Evolutionary conservation across 2,329 filamentous ascomycete species (phyloP).

Genomic region (Penicillium sp.): DNA sequence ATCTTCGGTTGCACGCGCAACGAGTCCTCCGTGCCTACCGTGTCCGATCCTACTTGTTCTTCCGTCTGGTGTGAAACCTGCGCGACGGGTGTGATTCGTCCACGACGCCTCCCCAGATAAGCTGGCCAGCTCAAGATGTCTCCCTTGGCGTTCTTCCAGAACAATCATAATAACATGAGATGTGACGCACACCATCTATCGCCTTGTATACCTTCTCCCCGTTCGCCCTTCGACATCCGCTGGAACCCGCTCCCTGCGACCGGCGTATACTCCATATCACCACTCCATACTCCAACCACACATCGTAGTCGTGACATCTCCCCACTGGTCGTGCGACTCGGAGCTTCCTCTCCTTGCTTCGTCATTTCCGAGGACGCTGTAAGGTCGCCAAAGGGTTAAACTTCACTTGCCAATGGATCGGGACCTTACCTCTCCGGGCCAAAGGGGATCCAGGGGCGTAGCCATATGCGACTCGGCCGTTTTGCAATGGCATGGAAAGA

Average conservation of each 20-base stretch:
- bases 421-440: neutral
- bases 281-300: neutral
- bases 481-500: constrained; percentile 7
- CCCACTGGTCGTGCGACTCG: constrained; percentile 11
- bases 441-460: neutral
- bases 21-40: constrained; percentile 7
- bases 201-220: no score
- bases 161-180: no score
- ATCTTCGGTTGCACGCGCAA: constrained; percentile 13
- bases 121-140: constrained; percentile 8
- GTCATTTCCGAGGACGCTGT: constrained; percentile 16
- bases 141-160: constrained; percentile 11
- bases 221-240: no score
- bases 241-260: no score
- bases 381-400: constrained; percentile 17
- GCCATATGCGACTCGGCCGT: constrained; percentile 22
- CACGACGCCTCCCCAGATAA: constrained; percentile 15
- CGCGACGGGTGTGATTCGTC: constrained; percentile 16
- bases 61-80: constrained; percentile 17
- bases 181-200: no score
- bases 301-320: neutral
- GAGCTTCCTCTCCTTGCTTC: constrained; percentile 22
- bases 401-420: constrained; percentile 14
- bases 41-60: no score
- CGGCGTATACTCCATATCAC: neutral